phyloP scores from a whole-genome alignment of 176 grass and related monocot species.

The Secale cereale region DNA sequence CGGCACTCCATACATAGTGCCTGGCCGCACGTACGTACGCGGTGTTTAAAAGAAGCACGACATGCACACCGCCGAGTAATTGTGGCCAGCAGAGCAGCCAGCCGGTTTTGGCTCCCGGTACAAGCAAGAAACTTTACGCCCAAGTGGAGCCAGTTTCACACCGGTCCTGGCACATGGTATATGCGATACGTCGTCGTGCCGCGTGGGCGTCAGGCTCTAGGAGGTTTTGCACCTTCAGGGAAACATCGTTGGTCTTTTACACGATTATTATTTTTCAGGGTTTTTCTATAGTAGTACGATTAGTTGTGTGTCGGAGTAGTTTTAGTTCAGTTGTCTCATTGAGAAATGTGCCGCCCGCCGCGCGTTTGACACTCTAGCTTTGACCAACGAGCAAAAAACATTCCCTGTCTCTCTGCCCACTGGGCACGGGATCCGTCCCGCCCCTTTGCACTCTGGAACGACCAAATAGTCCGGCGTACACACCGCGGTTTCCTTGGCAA shows the following conservation, averaged over 20 bases:
- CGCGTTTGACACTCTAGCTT: neutral
- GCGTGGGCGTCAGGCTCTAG: neutral
- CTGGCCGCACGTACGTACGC: neutral
- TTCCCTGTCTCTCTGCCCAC: constrained; percentile 3
- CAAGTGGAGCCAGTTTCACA: neutral
- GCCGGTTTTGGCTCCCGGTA: neutral
- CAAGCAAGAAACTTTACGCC: neutral
- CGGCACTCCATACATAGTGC: neutral
- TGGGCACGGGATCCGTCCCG: neutral
- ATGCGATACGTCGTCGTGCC: neutral
- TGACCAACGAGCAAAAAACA: constrained; percentile 12
- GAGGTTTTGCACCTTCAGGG: neutral
- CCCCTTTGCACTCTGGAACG: neutral
- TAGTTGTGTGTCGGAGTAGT: neutral
- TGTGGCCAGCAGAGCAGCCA: too few relatives aligned
- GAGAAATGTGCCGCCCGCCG: constrained; percentile 9
- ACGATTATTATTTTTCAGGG: neutral
- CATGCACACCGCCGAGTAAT: neutral
- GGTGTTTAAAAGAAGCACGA: neutral
- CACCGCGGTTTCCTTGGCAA: constrained; percentile 26
- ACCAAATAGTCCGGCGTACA: constrained; percentile 15
- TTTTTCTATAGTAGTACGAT: too few relatives aligned
- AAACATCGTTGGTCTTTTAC: neutral
- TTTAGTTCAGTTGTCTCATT: neutral
- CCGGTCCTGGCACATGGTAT: neutral